Evolutionary conservation across 495 filamentous ascomycete species (phyloP).

Genomic region (Glarea lozoyensis): DNA sequence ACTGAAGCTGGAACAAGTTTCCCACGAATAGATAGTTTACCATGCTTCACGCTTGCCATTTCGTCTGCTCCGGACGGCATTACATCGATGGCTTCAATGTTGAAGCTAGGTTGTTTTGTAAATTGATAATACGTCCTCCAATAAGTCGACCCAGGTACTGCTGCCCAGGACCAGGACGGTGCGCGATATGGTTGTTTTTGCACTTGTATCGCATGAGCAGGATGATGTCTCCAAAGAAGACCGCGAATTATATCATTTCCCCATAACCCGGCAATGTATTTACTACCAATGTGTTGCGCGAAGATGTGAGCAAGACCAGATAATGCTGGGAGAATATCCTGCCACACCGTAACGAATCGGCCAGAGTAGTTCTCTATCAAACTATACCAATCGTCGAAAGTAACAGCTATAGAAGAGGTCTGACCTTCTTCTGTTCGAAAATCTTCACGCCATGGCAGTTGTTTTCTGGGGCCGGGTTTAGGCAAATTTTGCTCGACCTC

Average conservation of each 20-base stretch:
- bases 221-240: neutral
- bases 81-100: no score
- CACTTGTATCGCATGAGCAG: neutral
- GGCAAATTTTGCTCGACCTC: neutral
- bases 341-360: neutral
- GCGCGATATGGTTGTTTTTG: neutral
- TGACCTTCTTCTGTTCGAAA: neutral
- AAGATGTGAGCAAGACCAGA: slow-evolving; percentile 1
- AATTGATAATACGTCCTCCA: no score
- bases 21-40: no score
- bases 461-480: neutral
- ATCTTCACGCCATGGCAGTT: neutral
- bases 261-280: slow-evolving; percentile 2
- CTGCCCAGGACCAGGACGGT: neutral
- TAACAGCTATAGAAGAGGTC: no score
- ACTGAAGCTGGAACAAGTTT: no score
- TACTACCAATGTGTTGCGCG: neutral
- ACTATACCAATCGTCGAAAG: neutral
- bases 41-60: no score
- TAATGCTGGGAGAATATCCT: slow-evolving; percentile 6
- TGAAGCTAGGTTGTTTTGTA: no score
- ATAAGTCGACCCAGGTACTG: no score
- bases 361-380: neutral
- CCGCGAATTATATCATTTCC: neutral
- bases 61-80: no score